These are phyloP conservation scores for Cyberlindnera nakhonratchasimensis DNA, from an alignment of 805 yeast species.

Conservation along the genomic window DNA sequence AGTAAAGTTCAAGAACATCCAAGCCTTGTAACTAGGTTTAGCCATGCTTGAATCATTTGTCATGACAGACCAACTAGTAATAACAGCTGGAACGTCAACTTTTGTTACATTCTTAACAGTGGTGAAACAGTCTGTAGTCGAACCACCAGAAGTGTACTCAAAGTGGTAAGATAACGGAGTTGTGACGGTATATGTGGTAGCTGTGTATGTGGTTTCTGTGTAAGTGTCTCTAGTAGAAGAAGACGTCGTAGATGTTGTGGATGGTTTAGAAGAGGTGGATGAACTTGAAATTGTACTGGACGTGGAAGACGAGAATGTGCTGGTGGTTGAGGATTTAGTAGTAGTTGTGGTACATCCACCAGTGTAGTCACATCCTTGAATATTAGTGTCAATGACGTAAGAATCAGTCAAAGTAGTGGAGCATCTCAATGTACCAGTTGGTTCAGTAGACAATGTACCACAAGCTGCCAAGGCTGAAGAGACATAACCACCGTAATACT, in stretches of 20 bases:
- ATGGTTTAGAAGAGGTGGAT: no score
- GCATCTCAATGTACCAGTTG: conserved; percentile 31
- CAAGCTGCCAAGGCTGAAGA: conserved; percentile 28
- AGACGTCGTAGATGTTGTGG: conserved; percentile 8
- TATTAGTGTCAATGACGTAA: conserved; percentile 8
- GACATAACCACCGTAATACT: conserved; percentile 29
- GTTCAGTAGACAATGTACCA: conserved; percentile 25
- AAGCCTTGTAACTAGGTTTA: conserved; percentile 6
- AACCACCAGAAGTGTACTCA: conserved; percentile 8
- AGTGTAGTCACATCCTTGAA: conserved; percentile 10
- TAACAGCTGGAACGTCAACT: conserved; percentile 3
- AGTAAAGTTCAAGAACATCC: conserved; percentile 19
- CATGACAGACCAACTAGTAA: conserved; percentile 12
- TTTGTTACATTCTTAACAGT: conserved; percentile 1
- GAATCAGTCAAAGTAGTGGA: conserved; percentile 21
- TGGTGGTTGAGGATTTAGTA: conserved; percentile 9
- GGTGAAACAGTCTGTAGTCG: conserved; percentile 14
- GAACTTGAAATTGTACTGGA: no score
- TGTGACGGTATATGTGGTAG: conserved; percentile 14
- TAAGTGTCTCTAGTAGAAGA: conserved; percentile 5
- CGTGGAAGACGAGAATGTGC: conserved; percentile 12
- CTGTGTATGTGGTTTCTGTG: conserved; percentile 6
- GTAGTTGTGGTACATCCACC: conserved; percentile 10
- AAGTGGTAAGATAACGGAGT: conserved; percentile 11
- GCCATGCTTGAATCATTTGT: neutral